Base-by-base conservation (phyloP, 1,139 yeast species). In the Groenewaldozyma auringiensis region DNA sequence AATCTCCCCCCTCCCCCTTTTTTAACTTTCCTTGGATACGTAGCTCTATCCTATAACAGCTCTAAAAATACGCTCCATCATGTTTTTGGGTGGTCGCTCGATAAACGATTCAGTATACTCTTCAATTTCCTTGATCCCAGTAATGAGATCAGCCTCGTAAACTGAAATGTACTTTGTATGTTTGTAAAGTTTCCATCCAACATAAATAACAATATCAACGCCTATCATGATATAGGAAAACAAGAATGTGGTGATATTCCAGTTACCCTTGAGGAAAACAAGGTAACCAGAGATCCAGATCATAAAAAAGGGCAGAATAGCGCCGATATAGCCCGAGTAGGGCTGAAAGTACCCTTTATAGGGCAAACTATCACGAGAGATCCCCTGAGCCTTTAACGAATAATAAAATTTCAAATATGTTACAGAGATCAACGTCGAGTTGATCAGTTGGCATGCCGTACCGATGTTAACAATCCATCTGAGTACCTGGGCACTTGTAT, bases 361-460 rank as follows among this genome's bases (percentile, higher is more conserved):
- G 0, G 89, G 83, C 41, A 85, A 71, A 1, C 67, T 57, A 32
- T 71, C 67, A 43, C 89, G 64, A 46, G 73, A 72, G 37, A 80
- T 65, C 6, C 76, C 75, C 55, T 83, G 89, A 1, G 72, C 78
- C 38, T 69, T 61, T 54, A 77, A 71, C 2, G 89, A 92, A 44
- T 72, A 68, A 63, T 76, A 75, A 65, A 85, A 86, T 64, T 74
- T 79, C 51, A 71, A 50, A 65, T 82, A 86, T 2, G 83, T 80
- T 36, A 79, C 60, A 48, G 78, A 68, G 72, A 86, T 78, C 53
- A 78, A 71, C 39, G 76, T 74, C 58, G 81, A 84, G 61, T 83
- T 84, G 58, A 85, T 76, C 54, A 85, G 68, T 63, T 84, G 92
- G 2, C 89, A 81, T 1, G 89, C 85, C 1, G 95, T 85, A 55